phyloP scores from a whole-genome alignment of 2,329 filamentous ascomycete species.

The Rhynchosporium secalis region DNA sequence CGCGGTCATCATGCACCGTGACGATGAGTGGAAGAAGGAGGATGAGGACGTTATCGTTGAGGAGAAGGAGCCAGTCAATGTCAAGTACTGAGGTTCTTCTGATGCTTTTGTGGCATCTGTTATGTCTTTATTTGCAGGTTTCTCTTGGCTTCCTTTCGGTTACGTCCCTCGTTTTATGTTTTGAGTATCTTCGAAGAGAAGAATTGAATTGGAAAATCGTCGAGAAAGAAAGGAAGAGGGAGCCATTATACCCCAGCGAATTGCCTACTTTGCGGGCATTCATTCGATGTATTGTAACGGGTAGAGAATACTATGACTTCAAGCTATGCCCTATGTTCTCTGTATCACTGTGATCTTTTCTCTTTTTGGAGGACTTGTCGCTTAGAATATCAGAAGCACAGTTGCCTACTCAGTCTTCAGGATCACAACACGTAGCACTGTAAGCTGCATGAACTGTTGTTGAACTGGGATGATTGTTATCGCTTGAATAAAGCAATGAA shows the following conservation, averaged over 20 bases:
- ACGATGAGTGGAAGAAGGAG: constrained; percentile 27
- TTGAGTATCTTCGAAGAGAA: background rate
- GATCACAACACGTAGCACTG: too few species aligned
- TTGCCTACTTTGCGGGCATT: background rate
- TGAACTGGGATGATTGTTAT: too few species aligned
- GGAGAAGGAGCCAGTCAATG: background rate
- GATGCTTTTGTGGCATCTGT: background rate
- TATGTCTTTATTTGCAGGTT: background rate
- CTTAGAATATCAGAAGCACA: too few species aligned
- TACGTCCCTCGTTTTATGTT: background rate
- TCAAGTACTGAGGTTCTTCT: background rate
- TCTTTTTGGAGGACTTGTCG: too few species aligned
- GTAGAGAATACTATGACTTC: background rate
- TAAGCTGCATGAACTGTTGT: too few species aligned
- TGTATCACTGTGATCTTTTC: too few species aligned
- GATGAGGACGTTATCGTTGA: constrained; percentile 1
- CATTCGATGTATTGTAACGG: constrained; percentile 8
- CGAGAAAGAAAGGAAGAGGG: background rate
- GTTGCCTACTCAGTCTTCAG: too few species aligned
- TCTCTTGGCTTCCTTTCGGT: background rate
- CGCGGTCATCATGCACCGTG: constrained; percentile 23
- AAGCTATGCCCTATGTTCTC: background rate
- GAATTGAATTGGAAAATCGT: background rate
- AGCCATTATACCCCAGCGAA: constrained; percentile 5
- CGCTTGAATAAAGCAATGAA: too few species aligned